phyloP scores from a whole-genome alignment of 2,329 filamentous ascomycete species.

The Fusarium pseudonygamai region DNA sequence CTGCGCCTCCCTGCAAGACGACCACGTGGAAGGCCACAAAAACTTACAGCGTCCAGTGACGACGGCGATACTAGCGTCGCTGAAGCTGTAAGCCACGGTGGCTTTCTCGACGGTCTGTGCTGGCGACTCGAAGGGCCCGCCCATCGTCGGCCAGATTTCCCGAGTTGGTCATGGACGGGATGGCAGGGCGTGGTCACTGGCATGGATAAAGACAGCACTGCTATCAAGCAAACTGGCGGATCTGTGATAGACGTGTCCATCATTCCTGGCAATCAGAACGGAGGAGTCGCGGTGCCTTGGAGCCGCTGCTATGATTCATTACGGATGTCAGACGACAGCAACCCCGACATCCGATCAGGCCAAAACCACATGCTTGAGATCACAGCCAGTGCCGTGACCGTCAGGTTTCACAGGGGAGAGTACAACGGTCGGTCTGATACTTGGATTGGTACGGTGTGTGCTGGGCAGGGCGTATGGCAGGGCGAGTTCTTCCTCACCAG shows the following conservation, averaged over 20 bases:
- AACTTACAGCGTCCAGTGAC: too few relatives aligned
- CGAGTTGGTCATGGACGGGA: neutral
- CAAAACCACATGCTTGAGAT: neutral
- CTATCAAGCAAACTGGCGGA: neutral
- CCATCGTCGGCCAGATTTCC: neutral
- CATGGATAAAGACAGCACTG: fast-evolving
- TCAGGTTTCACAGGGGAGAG: neutral
- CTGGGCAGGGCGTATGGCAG: neutral
- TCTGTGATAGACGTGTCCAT: neutral
- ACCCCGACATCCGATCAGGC: neutral
- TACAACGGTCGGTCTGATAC: neutral
- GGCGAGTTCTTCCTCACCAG: neutral
- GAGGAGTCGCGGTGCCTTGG: neutral
- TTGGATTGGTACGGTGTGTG: neutral
- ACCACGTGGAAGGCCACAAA: too few relatives aligned
- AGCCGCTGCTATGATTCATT: neutral
- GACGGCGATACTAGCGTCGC: neutral
- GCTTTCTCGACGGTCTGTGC: neutral
- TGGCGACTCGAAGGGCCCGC: neutral
- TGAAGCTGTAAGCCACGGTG: fast-evolving
- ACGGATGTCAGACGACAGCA: neutral
- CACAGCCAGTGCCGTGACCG: neutral
- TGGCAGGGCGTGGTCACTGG: neutral
- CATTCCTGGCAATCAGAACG: neutral
- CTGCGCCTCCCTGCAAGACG: neutral